Conservation (phyloP, 805 yeast species). For the Candida suzukii region DNA sequence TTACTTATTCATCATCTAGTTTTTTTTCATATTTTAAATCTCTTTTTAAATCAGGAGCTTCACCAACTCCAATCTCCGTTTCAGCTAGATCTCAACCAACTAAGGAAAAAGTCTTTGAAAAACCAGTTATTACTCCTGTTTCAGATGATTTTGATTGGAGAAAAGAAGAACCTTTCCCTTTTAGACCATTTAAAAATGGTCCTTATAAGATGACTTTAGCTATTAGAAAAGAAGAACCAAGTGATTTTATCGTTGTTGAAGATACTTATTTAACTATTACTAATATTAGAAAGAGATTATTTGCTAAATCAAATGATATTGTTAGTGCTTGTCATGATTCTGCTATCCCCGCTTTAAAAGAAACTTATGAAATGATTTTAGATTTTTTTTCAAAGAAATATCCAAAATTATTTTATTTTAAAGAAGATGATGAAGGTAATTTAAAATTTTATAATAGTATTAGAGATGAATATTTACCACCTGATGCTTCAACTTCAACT, state of each 20-base stretch:
- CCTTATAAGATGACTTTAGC: conserved; percentile 60
- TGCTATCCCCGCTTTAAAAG: conserved; percentile 32
- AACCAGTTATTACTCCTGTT: conserved; percentile 24
- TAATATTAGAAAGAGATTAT: conserved; percentile 28
- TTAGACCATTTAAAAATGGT: conserved; percentile 40
- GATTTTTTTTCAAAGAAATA: conserved; percentile 38
- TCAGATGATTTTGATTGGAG: conserved; percentile 36
- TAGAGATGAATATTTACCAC: conserved; percentile 32
- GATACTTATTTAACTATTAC: conserved; percentile 45
- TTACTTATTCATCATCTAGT: too few species aligned
- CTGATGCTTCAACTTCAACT: conserved; percentile 8
- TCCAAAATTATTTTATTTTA: conserved; percentile 42
- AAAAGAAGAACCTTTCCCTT: conserved; percentile 33
- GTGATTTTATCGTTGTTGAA: conserved; percentile 58
- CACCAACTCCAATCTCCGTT: neutral
- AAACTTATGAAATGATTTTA: conserved; percentile 17
- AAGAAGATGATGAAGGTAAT: conserved; percentile 12
- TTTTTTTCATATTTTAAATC: neutral
- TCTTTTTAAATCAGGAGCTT: neutral
- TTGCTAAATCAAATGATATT: conserved; percentile 24
- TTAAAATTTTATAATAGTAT: conserved; percentile 30
- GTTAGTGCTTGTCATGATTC: conserved; percentile 26
- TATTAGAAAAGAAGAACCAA: conserved; percentile 37
- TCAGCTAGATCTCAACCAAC: neutral
- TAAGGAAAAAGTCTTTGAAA: conserved; percentile 3